Evolutionary conservation across 129 eudicot species (phyloP), one percentile per base, ranked within the genome.

Genomic region (Oenanthe sinensis): DNA sequence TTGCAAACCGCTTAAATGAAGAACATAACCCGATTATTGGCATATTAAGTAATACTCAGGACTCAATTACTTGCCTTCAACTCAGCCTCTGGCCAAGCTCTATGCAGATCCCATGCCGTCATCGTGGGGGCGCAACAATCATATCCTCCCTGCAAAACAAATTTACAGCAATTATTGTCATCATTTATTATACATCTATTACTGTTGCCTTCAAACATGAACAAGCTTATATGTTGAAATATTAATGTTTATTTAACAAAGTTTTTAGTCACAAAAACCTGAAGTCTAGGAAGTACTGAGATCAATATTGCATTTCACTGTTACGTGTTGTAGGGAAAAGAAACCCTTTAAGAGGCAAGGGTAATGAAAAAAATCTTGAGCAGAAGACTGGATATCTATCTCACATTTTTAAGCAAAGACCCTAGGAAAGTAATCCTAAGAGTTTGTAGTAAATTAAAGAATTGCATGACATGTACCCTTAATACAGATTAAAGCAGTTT

Each of bases 31-130:
- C 33, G 4, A 67, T 30, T 67, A 30, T 33, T 67, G 72, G 68
- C 72, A 30, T 4, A 28, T 67, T 13, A 67, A 67, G 22, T 0
- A 26, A 43, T 37, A 63, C 13, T 9, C n/a, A 60, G 17, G 55
- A 60, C 15, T 7, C 3, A 40, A 19, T 49, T 60, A 33, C 85
- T 79, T 87, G 90, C 99, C 83, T 84, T 87, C 26, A 96, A 87
- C 40, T 96, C 99, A 60, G 97, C 99, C 85, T 96, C 99, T 19
- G 97, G 99, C 99, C 97, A 96, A 76, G 90, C 96, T 90, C 89
- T 96, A 83, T 96, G 99, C 79, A 96, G 96, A 86, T 96, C 99
- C 99, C 97, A 96, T 74, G 99, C 99, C 13, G 99, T 87, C 97
- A 92, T 92, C 89, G 92, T 90, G 20, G 99, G 99, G 81, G 97